Conservation (phyloP, 2,329 filamentous ascomycete species). For the Davidsoniella australis region DNA sequence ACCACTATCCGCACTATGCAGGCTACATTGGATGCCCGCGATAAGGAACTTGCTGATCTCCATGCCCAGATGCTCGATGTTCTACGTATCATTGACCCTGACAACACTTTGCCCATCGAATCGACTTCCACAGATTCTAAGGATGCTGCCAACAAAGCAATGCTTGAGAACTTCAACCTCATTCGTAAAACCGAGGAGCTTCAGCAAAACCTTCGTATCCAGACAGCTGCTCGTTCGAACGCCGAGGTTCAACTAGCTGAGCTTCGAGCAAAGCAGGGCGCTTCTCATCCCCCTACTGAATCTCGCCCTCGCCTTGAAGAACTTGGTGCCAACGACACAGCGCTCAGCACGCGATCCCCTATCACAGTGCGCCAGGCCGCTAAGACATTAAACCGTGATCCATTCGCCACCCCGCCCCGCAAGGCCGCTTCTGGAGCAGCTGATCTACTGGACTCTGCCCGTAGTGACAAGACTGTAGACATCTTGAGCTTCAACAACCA, state of each 20-base stretch:
- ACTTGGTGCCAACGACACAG: constrained; percentile 61
- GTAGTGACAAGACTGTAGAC: constrained; percentile 66
- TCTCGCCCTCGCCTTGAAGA: constrained; percentile 59
- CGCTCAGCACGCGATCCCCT: constrained; percentile 56
- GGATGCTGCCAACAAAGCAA: constrained; percentile 42
- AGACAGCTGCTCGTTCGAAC: constrained; percentile 61
- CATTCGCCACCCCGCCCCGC: constrained; percentile 19
- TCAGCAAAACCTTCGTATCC: constrained; percentile 74
- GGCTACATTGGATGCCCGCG: constrained; percentile 57
- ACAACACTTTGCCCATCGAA: constrained; percentile 45
- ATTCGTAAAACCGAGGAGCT: constrained; percentile 73
- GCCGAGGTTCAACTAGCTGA: constrained; percentile 72
- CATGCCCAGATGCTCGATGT: constrained; percentile 64
- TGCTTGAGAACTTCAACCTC: constrained; percentile 63
- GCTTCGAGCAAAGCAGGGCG: constrained; percentile 36
- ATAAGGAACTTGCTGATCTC: constrained; percentile 65
- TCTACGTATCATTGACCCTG: constrained; percentile 75
- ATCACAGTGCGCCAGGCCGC: constrained; percentile 45
- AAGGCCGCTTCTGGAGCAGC: constrained; percentile 43
- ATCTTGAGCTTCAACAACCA: constrained; percentile 69
- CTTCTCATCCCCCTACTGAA: constrained; percentile 18
- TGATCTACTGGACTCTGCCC: constrained; percentile 47
- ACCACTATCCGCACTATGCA: constrained; percentile 71
- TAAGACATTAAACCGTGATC: constrained; percentile 23
- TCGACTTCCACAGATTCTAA: constrained; percentile 25